Evolutionary conservation across 2,329 filamentous ascomycete species (phyloP), one percentile per base, ranked within the genome.

Genomic region (Colletotrichum magnum): DNA sequence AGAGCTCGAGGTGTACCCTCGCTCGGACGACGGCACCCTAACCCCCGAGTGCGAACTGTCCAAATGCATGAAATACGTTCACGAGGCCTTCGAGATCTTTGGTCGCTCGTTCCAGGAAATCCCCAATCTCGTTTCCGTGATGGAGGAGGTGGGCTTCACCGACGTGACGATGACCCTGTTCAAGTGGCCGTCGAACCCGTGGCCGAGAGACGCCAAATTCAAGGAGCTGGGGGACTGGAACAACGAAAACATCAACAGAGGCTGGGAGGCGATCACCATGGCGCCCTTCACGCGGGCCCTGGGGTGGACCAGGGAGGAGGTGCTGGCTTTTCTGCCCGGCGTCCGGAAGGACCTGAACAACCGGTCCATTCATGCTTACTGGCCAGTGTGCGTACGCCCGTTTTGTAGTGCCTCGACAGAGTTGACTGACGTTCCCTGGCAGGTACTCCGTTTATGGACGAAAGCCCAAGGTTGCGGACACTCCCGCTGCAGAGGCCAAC

Each of bases 1-100:
- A 21, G 85, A 87, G 41, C 78, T 82, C 4, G 75, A 79, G 26
- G 79, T 82, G 6, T 75, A 76, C 1, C 73, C 79, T 0, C 75
- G 73, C 21, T 83, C 73, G 50, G 83, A 85, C 53, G 85, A 87
- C 63, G 79, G 73, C 18, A 81, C 81, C 0, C 68, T 82, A 9
- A n/a, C 63, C 16, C 28, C 56, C 3, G 68, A 57, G 9, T 70
- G 51, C 2, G 65, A 58, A 9, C 18, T 72, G 65, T 73, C 36
- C 68, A 77, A 59, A 60, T 79, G 36, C 75, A 76, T 21, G 24
- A 21, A 58, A 2, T 58, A 61, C 32, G 24, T 64, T 18, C 51
- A 57, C 50, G 70, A 60, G 18, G 64, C 52, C 43, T 51, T 71
- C 53, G 10, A 65, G 65, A 57, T 69, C 36, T 74, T 77, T 69